These are phyloP conservation scores for Pythium aphanidermatum DNA, from an alignment of 352 stramenopile genomes.

Conservation along the genomic window DNA sequence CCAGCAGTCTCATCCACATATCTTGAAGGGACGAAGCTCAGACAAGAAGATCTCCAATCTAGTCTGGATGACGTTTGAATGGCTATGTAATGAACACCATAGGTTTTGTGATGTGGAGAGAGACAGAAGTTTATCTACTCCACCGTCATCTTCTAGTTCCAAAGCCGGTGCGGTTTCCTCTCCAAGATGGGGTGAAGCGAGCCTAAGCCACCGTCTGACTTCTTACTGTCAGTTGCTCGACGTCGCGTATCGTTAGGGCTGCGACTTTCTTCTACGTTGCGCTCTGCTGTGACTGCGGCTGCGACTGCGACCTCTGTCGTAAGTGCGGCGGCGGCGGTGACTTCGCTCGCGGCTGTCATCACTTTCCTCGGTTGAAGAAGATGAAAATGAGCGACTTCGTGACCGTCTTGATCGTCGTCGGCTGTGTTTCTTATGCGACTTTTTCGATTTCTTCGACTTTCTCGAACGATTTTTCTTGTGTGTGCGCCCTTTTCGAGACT, in stretches of 20 bases:
- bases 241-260: not conserved
- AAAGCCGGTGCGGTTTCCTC: conserved; percentile 31
- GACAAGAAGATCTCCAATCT: conserved; percentile 25
- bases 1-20: conserved; percentile 29
- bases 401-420: not conserved
- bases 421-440: conserved; percentile 1
- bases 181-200: conserved; percentile 25
- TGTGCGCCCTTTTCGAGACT: conserved; percentile 1
- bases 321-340: not conserved
- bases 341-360: not conserved
- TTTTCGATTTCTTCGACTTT: conserved; percentile 25
- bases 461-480: conserved; percentile 17
- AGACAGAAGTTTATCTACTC: no score
- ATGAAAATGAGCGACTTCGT: not conserved
- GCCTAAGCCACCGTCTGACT: no score
- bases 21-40: conserved; percentile 41
- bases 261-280: no score
- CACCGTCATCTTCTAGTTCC: conserved; percentile 33
- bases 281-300: not conserved
- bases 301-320: conserved; percentile 2
- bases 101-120: no score
- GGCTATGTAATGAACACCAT: no score
- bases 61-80: not conserved
- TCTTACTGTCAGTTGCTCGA: no score
- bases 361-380: not conserved